A percentile compares a stretch with the other conserved stretches of the same genome.
phyloP scores from a whole-genome alignment of 2,329 filamentous ascomycete genomes.

The Cytospora chrysosperma region DNA sequence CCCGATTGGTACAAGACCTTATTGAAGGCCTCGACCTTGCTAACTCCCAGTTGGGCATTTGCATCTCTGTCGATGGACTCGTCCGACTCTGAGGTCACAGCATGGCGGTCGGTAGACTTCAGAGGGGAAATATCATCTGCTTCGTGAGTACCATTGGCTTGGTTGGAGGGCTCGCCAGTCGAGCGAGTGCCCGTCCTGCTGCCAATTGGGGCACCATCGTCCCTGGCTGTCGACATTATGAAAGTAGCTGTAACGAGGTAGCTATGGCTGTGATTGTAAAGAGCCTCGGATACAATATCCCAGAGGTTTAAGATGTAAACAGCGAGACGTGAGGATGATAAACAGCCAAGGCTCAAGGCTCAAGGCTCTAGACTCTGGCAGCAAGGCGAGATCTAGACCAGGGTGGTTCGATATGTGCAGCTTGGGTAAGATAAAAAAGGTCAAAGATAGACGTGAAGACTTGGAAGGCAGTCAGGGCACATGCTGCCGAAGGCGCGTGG shows the following conservation, averaged over 20 bases:
- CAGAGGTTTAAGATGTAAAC: background rate
- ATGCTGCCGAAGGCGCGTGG: constrained; percentile 11
- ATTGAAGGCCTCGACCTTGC: constrained; percentile 40
- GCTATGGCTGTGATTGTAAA: background rate
- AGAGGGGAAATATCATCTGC: constrained; percentile 7
- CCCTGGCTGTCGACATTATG: constrained; percentile 8
- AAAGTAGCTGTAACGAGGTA: background rate
- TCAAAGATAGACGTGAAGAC: constrained; percentile 4
- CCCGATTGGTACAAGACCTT: constrained; percentile 41
- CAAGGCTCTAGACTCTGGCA: constrained; percentile 3
- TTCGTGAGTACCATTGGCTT: background rate
- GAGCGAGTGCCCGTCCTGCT: constrained; percentile 2
- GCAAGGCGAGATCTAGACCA: constrained; percentile 8
- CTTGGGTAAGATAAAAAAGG: background rate
- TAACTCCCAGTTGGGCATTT: constrained; percentile 31
- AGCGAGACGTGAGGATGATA: background rate
- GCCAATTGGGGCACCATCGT: background rate
- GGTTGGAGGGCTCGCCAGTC: constrained; percentile 1
- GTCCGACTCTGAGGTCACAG: constrained; percentile 6
- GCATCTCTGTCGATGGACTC: constrained; percentile 7
- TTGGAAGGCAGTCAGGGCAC: constrained; percentile 2
- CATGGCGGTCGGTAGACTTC: constrained; percentile 9
- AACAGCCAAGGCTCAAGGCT: constrained; percentile 10
- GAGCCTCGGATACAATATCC: background rate
- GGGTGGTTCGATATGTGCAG: constrained; percentile 10